Percentiles rank a stretch among this genome's conserved stretches.
Conservation (phyloP, 257 asterid species). For the Buddleja alternifolia region DNA sequence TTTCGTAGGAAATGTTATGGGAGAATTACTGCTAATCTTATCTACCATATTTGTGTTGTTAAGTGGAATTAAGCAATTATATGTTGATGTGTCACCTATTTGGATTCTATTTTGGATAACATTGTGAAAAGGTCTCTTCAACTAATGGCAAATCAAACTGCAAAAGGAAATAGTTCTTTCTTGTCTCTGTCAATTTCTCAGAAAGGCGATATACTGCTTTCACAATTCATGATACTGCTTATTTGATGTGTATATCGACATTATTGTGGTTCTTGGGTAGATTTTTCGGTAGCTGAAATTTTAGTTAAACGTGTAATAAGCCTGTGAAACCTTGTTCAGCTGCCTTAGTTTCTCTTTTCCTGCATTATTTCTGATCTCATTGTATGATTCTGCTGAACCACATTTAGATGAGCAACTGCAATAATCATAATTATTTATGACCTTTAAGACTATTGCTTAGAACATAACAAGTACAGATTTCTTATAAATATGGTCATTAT, state of each 20-base stretch:
- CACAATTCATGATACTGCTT: neutral
- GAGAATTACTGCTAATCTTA: neutral
- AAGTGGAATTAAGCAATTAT: neutral
- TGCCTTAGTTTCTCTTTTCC: neutral
- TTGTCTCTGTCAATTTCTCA: neutral
- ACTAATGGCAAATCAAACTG: neutral
- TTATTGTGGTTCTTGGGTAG: neutral
- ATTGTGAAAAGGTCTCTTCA: neutral
- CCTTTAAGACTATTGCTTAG: neutral
- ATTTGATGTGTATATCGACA: neutral
- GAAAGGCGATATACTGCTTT: neutral
- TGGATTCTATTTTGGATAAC: neutral
- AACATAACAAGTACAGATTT: too few relatives aligned
- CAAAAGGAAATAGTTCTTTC: neutral
- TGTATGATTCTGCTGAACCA: neutral
- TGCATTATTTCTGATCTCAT: neutral
- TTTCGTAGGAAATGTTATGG: neutral
- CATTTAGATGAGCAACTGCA: neutral
- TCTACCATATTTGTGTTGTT: neutral
- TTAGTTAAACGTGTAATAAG: too few relatives aligned
- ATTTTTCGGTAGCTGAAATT: neutral
- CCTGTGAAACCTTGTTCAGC: neutral
- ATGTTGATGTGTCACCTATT: neutral
- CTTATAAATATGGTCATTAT: too few relatives aligned
- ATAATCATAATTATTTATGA: neutral